Evolutionary conservation across 805 yeast species (phyloP).

Genomic region (Barnettozyma wickerhamii): DNA sequence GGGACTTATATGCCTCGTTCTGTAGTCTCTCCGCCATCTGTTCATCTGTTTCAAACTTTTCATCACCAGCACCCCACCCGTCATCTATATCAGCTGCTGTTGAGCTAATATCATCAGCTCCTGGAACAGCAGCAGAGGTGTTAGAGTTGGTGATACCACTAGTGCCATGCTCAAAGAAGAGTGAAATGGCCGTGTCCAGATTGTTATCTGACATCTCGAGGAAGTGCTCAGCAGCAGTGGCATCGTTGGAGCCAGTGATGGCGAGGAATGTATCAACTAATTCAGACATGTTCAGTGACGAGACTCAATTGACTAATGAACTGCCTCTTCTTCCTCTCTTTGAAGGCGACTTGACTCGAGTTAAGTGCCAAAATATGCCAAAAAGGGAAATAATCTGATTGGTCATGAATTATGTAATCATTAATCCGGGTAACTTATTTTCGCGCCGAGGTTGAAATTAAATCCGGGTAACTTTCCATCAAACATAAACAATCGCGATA

Average conservation of each 20-base stretch:
- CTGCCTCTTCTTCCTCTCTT: background rate
- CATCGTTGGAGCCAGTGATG: constrained; percentile 72
- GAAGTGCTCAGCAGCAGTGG: constrained; percentile 66
- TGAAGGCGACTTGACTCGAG: background rate
- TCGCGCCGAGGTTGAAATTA: no score
- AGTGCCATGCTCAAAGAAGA: constrained; percentile 67
- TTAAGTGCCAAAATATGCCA: no score
- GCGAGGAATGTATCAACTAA: constrained; percentile 72
- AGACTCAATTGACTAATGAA: background rate
- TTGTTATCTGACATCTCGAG: constrained; percentile 74
- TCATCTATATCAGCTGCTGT: background rate
- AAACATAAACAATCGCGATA: no score
- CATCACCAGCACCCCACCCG: constrained; percentile 12
- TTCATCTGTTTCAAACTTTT: constrained; percentile 34
- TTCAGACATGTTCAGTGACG: constrained; percentile 33
- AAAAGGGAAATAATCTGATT: no score
- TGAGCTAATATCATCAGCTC: no score
- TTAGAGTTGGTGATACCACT: constrained; percentile 4
- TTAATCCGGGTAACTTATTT: no score
- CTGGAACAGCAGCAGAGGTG: background rate
- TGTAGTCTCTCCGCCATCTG: constrained; percentile 60
- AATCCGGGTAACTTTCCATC: no score
- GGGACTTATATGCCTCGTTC: constrained; percentile 46
- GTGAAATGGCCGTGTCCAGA: constrained; percentile 77
- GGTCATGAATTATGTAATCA: no score